Base-by-base conservation (phyloP, 2,329 filamentous ascomycete genomes). In the Incumbomyces delicatus region DNA sequence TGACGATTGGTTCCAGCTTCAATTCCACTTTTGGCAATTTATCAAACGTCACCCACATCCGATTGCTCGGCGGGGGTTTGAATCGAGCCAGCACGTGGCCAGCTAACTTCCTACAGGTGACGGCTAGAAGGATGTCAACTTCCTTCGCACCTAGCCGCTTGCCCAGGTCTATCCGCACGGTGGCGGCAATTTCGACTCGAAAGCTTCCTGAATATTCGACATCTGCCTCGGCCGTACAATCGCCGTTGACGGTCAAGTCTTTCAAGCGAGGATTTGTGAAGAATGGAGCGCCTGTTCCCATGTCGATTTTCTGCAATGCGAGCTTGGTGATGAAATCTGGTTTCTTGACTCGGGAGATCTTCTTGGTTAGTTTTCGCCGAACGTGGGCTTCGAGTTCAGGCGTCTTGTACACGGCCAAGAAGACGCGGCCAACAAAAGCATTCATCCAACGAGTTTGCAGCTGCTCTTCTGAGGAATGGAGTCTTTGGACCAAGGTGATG, bases 11-110 rank as follows among this genome's bases (percentile, higher is more conserved):
- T 62, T 96, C 88, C 36, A 96, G 87, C n/a, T 80, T 80, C 74
- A 95, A 81, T 51, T 94, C 88, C 70, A 98, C 84, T 60, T 90
- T 89, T 14, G 92, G 92, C 74, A 88, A 86, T n/a, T 80, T 80
- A 61, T 94, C 86, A 61, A 98, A 98, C 1, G 88, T 83, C 55
- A 96, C 79, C 92, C 92, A 98, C n/a, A 95, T 65, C 34, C 92
- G 80, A 63, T 98, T 98, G 64, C 88, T 95, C 1, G 92, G 92
- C 13, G 90, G 87, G 6, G 92, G 87, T 64, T 98, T 98, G 64
- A 96, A 81, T 59, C 87, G 85, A 58, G 95, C 74, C 27, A 95
- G 68, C 38, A 86, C 67, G 58, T 94, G 90, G 0, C 92, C 92
- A 58, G 94, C 86, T 1, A 96, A 70, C 57, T 82, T 85, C 61